Evolutionary conservation across 2,329 filamentous ascomycete species (phyloP), one percentile per base, ranked within the genome.

Genomic region (Davidsoniella eucalypti): DNA sequence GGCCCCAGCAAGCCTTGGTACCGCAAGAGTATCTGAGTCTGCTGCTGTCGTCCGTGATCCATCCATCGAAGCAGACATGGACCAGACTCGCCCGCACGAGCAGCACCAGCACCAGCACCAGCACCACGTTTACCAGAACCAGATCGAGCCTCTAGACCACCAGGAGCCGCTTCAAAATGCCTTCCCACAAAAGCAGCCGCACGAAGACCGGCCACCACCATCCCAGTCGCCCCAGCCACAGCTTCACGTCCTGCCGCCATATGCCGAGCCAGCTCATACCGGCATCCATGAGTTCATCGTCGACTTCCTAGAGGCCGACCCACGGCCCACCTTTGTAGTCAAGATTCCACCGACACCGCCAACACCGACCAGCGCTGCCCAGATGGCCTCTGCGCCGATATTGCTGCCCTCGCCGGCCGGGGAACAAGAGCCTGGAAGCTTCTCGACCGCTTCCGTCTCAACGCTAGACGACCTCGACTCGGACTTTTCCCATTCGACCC

Each of bases 251-350:
- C 42, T 39, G 10, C n/a, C 40, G 16, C 38, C 37, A 16, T 21
- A 26, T 37, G 12, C 16, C 17, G 18, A 25, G 2, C n/a, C 39
- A 36, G 16, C 43, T 16, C 21, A 21, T 21, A 18, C 49, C 29
- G 7, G 43, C 8, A 21, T 38, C n/a, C n/a, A 44, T 43, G 45
- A 52, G 17, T 49, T 47, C 44, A 50, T 65, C 52, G 56, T 64
- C 52, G 65, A 67, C 55, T 61, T 69, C 10, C 61, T 69, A 55
- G 59, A 64, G 53, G 62, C 59, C 54, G 67, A 69, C 52, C 64
- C 65, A 26, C 61, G 67, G 49, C 65, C 67, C 48, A 64, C 64
- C 41, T 69, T 69, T 42, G 59, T 69, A 46, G 37, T 54, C 36
- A 46, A 46, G n/a, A 26, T 52, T 10, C 44, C 45, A 18, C 29